These are phyloP conservation scores for Pleurotus citrinopileatus DNA, from an alignment of 768 basidiomycete genomes.

Conservation along the genomic window DNA sequence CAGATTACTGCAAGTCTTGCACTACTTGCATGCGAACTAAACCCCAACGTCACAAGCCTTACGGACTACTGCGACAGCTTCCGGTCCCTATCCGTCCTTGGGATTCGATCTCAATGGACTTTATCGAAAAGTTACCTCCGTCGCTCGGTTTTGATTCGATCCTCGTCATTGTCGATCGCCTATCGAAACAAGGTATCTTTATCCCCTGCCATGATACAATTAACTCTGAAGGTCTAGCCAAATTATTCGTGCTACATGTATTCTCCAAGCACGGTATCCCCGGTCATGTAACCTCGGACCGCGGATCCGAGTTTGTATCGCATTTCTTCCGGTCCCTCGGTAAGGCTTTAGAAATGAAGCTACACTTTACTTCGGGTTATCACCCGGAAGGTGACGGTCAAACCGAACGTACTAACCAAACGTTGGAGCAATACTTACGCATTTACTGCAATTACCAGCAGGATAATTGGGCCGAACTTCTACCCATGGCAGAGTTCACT, in stretches of 20 bases:
- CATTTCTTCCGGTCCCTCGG: conserved; percentile 22
- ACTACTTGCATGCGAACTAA: conserved; percentile 31
- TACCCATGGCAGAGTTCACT: conserved; percentile 38
- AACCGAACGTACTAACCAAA: conserved; percentile 37
- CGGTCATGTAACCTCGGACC: conserved; percentile 30
- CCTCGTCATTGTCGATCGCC: conserved; percentile 32
- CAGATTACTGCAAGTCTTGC: conserved; percentile 30
- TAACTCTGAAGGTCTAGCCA: conserved; percentile 24
- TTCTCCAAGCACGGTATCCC: conserved; percentile 33
- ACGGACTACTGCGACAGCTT: conserved; percentile 33
- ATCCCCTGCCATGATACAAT: conserved; percentile 24
- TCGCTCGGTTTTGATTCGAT: conserved; percentile 35
- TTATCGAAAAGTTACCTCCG: conserved; percentile 37
- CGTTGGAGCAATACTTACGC: conserved; percentile 33
- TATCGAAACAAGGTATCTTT: conserved; percentile 41
- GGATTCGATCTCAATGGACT: no score
- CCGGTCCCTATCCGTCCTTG: conserved; percentile 32
- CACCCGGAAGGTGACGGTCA: conserved; percentile 42
- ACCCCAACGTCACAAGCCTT: conserved; percentile 28
- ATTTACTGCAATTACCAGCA: conserved; percentile 34
- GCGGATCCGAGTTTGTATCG: conserved; percentile 29
- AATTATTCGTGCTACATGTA: conserved; percentile 31
- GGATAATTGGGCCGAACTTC: conserved; percentile 39
- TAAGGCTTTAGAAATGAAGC: conserved; percentile 14
- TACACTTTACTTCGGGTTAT: conserved; percentile 32